Evolutionary conservation across 805 yeast genomes (phyloP), one percentile per base, ranked within the genome.

Genomic region (Wickerhamomyces strasburgensis): DNA sequence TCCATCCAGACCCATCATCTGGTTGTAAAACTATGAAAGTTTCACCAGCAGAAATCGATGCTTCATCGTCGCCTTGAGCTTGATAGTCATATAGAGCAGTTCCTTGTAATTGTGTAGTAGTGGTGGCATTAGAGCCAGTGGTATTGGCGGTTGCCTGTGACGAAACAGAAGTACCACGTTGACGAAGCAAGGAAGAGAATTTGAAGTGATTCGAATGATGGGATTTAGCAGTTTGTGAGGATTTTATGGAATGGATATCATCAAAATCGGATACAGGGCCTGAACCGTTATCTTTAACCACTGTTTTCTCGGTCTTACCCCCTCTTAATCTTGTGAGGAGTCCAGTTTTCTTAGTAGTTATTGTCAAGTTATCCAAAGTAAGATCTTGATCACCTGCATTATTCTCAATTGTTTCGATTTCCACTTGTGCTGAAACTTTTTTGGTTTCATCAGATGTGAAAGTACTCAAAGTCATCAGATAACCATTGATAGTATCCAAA

Each of bases 1-100:
- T 83, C 98, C 98, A 90, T 0, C 98, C 98, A 0, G 56, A 49
- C 2, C 96, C 97, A 44, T 85, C 89, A 56, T 93, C 98, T 2
- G 64, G 63, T 34, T 74, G 78, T 0, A 80, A 37, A 4, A 90
- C 70, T 4, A 63, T 62, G 28, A 89, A 61, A 1, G 57, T 51
- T 21, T 84, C 94, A 9, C 89, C 88, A 1, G 74, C 70, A 5
- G 52, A 36, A 1, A 89, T 64, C 2, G 75, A 58, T 1, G 78
- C 65, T 61, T 93, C 98, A 53, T 88, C 97, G 17, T 69, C 74
- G 3, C 88, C 95, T 9, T 72, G 68, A 50, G 81, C 88, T 14
- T 39, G 27, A 28, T 52, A 52, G 5, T 41, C 39, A 19, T 46
- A 52, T 18, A 83, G 48, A 0, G 84, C 95, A 34, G 66, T 68